Evolutionary conservation across 2,329 filamentous ascomycete species (phyloP), one percentile per base, ranked within the genome.

Genomic region (Capronia americana): DNA sequence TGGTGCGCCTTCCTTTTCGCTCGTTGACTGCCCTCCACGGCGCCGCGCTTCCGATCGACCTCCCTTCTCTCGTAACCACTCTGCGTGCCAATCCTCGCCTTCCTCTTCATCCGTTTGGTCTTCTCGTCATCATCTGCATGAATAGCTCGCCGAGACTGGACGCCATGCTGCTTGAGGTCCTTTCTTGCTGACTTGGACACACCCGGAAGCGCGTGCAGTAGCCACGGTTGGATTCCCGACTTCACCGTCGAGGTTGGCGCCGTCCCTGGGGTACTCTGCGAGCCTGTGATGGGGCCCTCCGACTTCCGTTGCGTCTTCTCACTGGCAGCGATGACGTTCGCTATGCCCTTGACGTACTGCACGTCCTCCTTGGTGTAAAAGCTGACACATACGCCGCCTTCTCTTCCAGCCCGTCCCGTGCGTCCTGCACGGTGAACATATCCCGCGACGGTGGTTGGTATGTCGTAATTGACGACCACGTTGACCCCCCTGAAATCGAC

Each of bases 291-390:
- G 10, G 66, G 56, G 2, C 69, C 69, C 6, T 54, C 48, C 11
- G 59, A 69, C 7, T 78, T 77, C 0, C 80, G 81, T 4, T 83
- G 80, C 73, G 93, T 85, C 77, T 88, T 91, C 79, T 97, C 92
- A 71, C 90, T 93, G 24, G 88, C 87, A 0, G 91, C 87, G 70
- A 99, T 97, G 38, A 98, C 92, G 74, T 97, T 97, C 38, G 93
- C 95, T 30, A 99, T 91, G 69, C 88, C 92, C 81, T 94, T 96
- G 64, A 99, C 87, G 70, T 89, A 92, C 0, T 92, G 90, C 3
- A 98, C 90, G 75, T 99, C 95, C 68, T 97, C 95, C 77, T 95
- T 92, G 0, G 94, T 98, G 79, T 97, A 99, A 66, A 97, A 90
- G 0, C 95, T 99, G 1, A 99, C 90, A 0, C 93, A 93, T 3